Evolutionary conservation across 2,329 filamentous ascomycete genomes (phyloP).

Genomic region (Leptographium lundbergii): DNA sequence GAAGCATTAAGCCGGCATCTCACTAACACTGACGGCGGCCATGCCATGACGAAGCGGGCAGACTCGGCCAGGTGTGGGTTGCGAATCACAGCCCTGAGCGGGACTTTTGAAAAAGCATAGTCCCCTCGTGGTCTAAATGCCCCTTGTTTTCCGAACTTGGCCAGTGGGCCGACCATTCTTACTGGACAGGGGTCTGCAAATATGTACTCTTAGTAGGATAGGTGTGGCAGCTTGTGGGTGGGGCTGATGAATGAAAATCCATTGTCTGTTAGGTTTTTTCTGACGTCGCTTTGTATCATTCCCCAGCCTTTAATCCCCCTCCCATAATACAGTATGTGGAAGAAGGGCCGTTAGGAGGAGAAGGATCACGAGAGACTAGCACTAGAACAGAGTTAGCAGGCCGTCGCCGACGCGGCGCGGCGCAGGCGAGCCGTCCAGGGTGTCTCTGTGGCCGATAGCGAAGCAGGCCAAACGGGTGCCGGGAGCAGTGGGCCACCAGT

Average conservation of each 20-base stretch:
- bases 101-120: conserved; percentile 5
- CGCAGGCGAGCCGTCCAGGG: neutral
- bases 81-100: conserved; percentile 12
- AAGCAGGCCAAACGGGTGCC: neutral
- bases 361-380: neutral
- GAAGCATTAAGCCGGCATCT: no score
- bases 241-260: no score
- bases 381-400: neutral
- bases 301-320: no score
- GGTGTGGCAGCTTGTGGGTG: no score
- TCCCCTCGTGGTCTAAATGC: neutral
- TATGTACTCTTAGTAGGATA: neutral
- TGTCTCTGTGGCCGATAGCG: neutral
- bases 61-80: conserved; percentile 5
- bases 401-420: neutral
- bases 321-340: no score
- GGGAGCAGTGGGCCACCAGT: conserved; percentile 3
- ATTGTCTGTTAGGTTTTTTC: neutral
- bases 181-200: neutral
- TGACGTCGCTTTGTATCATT: neutral
- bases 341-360: no score
- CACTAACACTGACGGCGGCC: neutral
- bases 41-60: neutral
- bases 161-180: conserved; percentile 8
- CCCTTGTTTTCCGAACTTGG: conserved; percentile 9